Evolutionary conservation across 768 basidiomycete species (phyloP).

Genomic region (Ramaria rubella): DNA sequence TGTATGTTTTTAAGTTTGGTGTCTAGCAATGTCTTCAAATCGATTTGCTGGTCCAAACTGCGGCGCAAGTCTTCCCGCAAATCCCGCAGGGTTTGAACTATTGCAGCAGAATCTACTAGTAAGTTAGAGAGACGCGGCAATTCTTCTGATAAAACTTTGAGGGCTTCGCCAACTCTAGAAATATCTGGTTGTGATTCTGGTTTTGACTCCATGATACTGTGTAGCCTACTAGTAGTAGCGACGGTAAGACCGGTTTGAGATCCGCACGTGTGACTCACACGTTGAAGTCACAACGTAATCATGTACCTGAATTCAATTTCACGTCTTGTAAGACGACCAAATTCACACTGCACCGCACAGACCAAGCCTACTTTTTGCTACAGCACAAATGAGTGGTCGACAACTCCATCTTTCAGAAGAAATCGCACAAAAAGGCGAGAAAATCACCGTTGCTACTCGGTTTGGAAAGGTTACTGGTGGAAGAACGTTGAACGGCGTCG

Average conservation of each 20-base stretch:
- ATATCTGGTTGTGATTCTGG: not conserved
- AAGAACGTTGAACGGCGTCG: constrained; percentile 52
- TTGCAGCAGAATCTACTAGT: not conserved
- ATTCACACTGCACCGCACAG: no score
- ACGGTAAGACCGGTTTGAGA: no score
- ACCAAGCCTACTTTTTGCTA: no score
- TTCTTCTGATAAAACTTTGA: not conserved
- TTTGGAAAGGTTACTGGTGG: constrained; percentile 55
- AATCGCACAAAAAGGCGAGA: constrained; percentile 34
- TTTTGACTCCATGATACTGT: no score
- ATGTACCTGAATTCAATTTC: no score
- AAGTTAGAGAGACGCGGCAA: not conserved
- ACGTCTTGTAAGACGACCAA: no score
- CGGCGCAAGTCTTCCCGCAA: not conserved
- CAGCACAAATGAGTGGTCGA: not conserved
- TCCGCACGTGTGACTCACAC: no score
- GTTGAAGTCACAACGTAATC: no score
- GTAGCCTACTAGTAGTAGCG: no score
- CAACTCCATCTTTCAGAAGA: constrained; percentile 14
- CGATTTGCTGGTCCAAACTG: not conserved
- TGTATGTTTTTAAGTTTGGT: not conserved
- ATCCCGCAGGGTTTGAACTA: not conserved
- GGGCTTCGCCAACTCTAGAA: not conserved
- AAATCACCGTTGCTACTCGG: constrained; percentile 39
- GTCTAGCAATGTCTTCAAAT: not conserved